Base-by-base conservation (phyloP, 805 yeast genomes). In the Lipomyces lipofer region DNA sequence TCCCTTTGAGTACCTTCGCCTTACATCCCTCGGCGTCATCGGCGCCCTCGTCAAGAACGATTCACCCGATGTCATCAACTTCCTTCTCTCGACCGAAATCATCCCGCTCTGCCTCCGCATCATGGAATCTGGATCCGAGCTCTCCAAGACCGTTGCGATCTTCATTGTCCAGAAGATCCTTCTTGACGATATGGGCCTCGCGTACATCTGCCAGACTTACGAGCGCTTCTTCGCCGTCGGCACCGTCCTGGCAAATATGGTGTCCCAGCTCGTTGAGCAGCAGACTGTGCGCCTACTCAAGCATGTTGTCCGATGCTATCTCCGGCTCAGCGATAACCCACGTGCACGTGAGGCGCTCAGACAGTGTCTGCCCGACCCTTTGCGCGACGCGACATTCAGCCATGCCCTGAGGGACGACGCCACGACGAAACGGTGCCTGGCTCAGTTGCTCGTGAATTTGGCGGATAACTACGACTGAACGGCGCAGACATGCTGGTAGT, bases 41-140 rank as follows among this genome's bases (percentile, higher is more conserved):
- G 99, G 99, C 19, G 98, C 99, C 0, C 75, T 92, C 52, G 98
- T 94, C 24, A 92, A 94, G 65, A 92, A 91, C 69, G 99, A 92
- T 67, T 87, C 96, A 3, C 89, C 96, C 13, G 96, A 92, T 64
- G 98, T 92, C 42, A 91, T 94, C 59, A 87, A 87, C 59, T 92
- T 94, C 67, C 73, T 92, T 65, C 76, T 92, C 43, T 84, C 96
- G n/a, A 94, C 99, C 0, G 99, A 92, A 69, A 92, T 94, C 64
- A 95, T 94, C 30, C 99, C 99, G 4, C 73, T 94, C 52, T 94
- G 99, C 69, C 75, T 92, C 55, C 84, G 94, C 64, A 92, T 94
- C 58, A 92, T 92, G 96, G 98, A 92, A 69, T 83, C 91, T 1
- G 89, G 96, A 6, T 86, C 96, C 0, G 99, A 94, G 68, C 77